Base-by-base conservation (phyloP, 2,329 filamentous ascomycete species). In the Colletotrichum ledebouriae region DNA sequence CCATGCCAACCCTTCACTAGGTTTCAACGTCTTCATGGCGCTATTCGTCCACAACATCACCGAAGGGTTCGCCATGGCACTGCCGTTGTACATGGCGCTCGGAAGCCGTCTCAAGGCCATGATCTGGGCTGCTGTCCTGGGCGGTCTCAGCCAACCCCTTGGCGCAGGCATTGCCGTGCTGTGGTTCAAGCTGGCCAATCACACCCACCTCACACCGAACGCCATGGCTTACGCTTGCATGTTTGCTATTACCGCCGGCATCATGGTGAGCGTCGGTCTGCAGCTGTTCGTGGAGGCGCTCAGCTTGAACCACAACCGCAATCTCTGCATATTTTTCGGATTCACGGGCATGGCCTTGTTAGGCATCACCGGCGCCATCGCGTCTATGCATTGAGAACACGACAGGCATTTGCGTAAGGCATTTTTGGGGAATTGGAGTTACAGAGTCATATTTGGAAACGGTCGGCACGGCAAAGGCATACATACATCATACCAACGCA, bases 1-100 rank as follows among this genome's bases (percentile, higher is more conserved):
- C 79, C 96, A 99, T 77, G 95, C 94, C 12, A 98, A 94, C 77
- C 94, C 96, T 0, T 85, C 87, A 0, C 88, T 99, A 0, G 96
- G 96, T 20, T 89, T 97, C 79, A 92, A 93, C 59, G 94, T 99
- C 62, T 99, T 99, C 81, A 88, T 98, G 78, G 95, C 96, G 0
- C 87, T 99, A 7, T 97, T 97, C 76, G 95, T 99, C 67, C 96
- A 99, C 85, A 99, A 98, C 81, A 97, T 99, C 75, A 94, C 94
- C 33, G 96, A 99, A 81, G 96, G 96, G 2, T 98, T 98, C 77
- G 93, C 94, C 70, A 92, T 99, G 86, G 94, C 94, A 0, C 82
- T 99, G 0, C 96, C 96, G 0, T 85, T 99, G 0, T 99, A 97
- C 79, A 92, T 99, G 75, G 96, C 96, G 1, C 87, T 98, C 37